Evolutionary conservation across 176 grass and related monocot species (phyloP), one percentile per base, ranked within the genome.

Genomic region (Cenchrus americanus): DNA sequence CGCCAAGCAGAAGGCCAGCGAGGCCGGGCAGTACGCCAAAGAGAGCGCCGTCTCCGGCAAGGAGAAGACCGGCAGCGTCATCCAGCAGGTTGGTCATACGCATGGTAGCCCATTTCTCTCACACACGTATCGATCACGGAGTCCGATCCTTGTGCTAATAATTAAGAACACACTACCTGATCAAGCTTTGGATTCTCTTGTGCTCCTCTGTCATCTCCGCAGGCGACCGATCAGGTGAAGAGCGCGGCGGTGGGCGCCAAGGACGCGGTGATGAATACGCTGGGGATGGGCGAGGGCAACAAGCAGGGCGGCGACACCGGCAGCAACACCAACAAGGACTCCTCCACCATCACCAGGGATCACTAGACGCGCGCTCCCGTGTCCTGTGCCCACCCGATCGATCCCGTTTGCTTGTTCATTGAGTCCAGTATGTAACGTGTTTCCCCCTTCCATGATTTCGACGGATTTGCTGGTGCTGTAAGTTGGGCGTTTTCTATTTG

Each of bases 201-300:
- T 44, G 43, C 6, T 44, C 6, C 4, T 44, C 2, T 14, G n/a
- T 66, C 7, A 8, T 59, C 13, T 23, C 4, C 14, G 3, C 71
- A 95, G 91, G 86, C 88, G 10, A 59, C 72, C 0, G 94, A 96
- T 55, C 84, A 88, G 71, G 88, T 91, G 67, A 82, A 72, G 90
- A 90, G 21, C 66, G 90, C 72, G 34, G 94, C 84, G 18, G 82
- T 66, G 2, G 92, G 92, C 19, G 86, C 92, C 32, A 91, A 88
- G 82, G 92, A 94, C 53, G 85, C 93, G 8, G 91, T 94, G 66
- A 82, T 69, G 57, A 92, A 21, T 83, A 91, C 90, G 48, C 76
- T 92, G 26, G 95, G 95, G 10, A 84, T 94, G 88, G 71, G 76
- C 37, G 89, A 62, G 0, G 83, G 89, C 26, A 55, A 88, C 42